Evolutionary conservation across 108 stramenopile genomes (phyloP).

Genomic region (Cyclotella atomus): DNA sequence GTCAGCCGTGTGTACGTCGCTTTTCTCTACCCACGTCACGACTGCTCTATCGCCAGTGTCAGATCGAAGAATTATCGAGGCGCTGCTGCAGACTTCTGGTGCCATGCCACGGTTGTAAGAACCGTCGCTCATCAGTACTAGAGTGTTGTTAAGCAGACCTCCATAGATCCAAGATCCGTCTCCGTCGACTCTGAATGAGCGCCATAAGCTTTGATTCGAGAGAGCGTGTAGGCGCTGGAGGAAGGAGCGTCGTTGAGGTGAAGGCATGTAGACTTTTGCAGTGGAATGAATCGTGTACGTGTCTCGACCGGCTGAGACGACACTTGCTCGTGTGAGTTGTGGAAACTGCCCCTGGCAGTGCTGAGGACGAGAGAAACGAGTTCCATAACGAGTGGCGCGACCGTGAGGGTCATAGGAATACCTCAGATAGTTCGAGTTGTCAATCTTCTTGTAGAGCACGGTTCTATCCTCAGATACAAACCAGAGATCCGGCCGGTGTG

Average conservation of each 20-base stretch:
- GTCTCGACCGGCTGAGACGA: neutral
- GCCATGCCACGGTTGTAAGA: neutral
- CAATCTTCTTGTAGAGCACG: neutral
- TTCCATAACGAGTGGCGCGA: neutral
- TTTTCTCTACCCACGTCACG: neutral
- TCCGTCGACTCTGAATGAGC: neutral
- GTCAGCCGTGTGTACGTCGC: neutral
- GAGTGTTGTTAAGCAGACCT: neutral
- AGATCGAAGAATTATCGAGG: neutral
- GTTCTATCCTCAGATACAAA: neutral
- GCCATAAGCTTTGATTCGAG: neutral
- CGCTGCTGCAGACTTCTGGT: neutral
- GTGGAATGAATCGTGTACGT: neutral
- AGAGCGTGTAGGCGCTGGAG: neutral
- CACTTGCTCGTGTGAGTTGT: neutral
- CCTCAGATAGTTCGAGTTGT: neutral
- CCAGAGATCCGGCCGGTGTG: neutral
- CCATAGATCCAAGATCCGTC: constrained; percentile 6
- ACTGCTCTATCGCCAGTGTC: neutral
- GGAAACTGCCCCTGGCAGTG: neutral
- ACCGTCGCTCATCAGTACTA: constrained; percentile 4
- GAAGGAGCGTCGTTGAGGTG: neutral
- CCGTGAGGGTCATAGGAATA: neutral
- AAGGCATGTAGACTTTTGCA: neutral
- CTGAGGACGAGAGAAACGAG: neutral